Conservation (phyloP, 306 rosid genomes). For the Ammopiptanthus mongolicus region DNA sequence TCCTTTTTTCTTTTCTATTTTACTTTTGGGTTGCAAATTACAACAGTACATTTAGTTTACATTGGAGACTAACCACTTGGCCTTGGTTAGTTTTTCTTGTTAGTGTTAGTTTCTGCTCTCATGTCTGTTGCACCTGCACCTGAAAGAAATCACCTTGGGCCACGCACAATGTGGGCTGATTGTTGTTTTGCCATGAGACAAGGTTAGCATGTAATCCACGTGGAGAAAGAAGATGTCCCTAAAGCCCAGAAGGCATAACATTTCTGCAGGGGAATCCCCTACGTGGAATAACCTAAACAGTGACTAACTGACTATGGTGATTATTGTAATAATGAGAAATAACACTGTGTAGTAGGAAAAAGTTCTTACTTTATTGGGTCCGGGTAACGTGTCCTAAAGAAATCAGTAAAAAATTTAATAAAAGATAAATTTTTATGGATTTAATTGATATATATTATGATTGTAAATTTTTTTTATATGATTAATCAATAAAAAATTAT, state of each 20-base stretch:
- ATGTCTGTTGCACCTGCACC: not conserved
- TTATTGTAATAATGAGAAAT: not conserved
- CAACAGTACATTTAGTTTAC: not conserved
- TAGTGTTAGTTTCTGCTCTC: not conserved
- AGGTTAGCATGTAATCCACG: slow-evolving; percentile 31
- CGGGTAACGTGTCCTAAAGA: too few relatives aligned
- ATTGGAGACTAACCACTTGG: not conserved
- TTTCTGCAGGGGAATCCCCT: slow-evolving; percentile 17
- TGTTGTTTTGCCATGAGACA: not conserved
- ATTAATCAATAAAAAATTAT: too few relatives aligned
- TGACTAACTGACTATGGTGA: not conserved
- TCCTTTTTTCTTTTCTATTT: not conserved
- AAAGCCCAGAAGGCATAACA: slow-evolving; percentile 19
- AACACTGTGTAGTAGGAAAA: too few relatives aligned
- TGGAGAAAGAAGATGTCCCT: slow-evolving; percentile 15
- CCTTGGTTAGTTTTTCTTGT: slow-evolving; percentile 6
- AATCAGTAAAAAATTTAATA: too few relatives aligned
- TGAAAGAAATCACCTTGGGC: not conserved
- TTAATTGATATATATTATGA: too few relatives aligned
- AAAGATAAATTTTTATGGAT: too few relatives aligned
- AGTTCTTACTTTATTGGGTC: too few relatives aligned
- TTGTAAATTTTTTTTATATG: too few relatives aligned
- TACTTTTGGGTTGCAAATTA: not conserved
- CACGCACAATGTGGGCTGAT: slow-evolving; percentile 1
- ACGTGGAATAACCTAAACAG: not conserved